These are phyloP conservation scores for Elsinoe batatas DNA, from an alignment of 2,329 filamentous ascomycete genomes.

Conservation along the genomic window DNA sequence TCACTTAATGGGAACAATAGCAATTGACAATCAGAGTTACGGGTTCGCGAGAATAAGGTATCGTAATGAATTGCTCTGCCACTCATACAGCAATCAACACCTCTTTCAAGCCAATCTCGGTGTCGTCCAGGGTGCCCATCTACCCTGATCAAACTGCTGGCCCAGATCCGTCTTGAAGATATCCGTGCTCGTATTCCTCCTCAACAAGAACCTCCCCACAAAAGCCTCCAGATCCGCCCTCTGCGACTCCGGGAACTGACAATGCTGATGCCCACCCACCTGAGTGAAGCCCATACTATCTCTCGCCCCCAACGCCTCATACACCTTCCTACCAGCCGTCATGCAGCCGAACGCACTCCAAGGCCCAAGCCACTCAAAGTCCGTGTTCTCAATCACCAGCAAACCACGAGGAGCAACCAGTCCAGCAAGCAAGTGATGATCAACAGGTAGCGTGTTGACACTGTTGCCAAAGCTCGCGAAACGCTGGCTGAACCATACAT, in stretches of 20 bases:
- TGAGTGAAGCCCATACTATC: slow-evolving; percentile 51
- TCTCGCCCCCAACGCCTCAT: slow-evolving; percentile 44
- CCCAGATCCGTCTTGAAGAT: slow-evolving; percentile 22
- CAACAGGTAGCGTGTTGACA: slow-evolving; percentile 41
- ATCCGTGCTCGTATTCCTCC: slow-evolving; percentile 23
- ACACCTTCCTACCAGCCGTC: slow-evolving; percentile 45
- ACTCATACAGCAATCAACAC: neutral
- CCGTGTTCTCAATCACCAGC: slow-evolving; percentile 48
- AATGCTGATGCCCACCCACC: slow-evolving; percentile 46
- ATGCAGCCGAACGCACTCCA: slow-evolving; percentile 49
- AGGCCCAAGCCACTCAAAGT: slow-evolving; percentile 49
- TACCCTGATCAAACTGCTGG: slow-evolving; percentile 26
- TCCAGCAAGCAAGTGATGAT: slow-evolving; percentile 50
- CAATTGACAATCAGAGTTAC: too few relatives aligned
- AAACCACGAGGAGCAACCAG: slow-evolving; percentile 48
- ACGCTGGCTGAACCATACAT: slow-evolving; percentile 51
- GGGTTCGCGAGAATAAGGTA: too few relatives aligned
- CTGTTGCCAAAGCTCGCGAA: slow-evolving; percentile 45
- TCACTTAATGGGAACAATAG: too few relatives aligned
- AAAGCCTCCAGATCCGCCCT: slow-evolving; percentile 44
- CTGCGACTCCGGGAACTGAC: slow-evolving; percentile 46
- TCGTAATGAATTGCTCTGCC: too few relatives aligned
- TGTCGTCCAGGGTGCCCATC: slow-evolving; percentile 12
- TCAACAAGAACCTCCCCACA: slow-evolving; percentile 46
- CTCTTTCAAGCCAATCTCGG: slow-evolving; percentile 1